Base-by-base conservation (phyloP, 169 alveolate species). In the Babesia sp. region DNA sequence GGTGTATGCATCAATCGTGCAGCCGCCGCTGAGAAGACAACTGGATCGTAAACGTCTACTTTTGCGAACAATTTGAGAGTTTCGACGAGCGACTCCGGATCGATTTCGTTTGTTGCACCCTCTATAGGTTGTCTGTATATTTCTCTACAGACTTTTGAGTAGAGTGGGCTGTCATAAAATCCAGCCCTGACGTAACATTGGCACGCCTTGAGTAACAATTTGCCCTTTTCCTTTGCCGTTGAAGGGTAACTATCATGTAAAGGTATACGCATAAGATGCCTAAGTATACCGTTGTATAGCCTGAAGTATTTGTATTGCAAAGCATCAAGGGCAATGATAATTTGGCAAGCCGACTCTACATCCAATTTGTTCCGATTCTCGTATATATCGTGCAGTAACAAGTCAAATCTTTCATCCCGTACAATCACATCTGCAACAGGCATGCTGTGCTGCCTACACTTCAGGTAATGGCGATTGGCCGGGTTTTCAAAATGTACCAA, bases 351-450 rank as follows among this genome's bases (percentile, higher is more conserved):
- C 26, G 91, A 84, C 68, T 61, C 80, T 48, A 81, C 80, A 83
- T 89, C 93, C 54, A 89, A 78, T 45, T 84, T 85, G 55, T 68
- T 81, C 56, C 91, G 51, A 67, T 89, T 84, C 58, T 67, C 83
- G 53, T 85, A 89, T 16, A 89, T 63, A 59, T 89, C 93, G 28
- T 80, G 90, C 54, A 89, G 59, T 39, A 89, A 76, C 66, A 89
- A 50, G 57, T 61, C 86, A 55, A 58, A 77, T 69, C 86, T 81
- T 51, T 79, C 90, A 64, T 57, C 86, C 46, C 83, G 68, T 61
- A 83, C 80, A 28, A 81, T 84, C 53, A 70, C 78, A 31, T 79
- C 87, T 14, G 66, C 55, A 22, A 79, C 60, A 18, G 73, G 63
- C 55, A 81, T 69, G 36, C 76, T 70, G 56, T 76, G 86, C 44